Conservation (phyloP, 495 filamentous ascomycete genomes). For the Podospora appendiculata region DNA sequence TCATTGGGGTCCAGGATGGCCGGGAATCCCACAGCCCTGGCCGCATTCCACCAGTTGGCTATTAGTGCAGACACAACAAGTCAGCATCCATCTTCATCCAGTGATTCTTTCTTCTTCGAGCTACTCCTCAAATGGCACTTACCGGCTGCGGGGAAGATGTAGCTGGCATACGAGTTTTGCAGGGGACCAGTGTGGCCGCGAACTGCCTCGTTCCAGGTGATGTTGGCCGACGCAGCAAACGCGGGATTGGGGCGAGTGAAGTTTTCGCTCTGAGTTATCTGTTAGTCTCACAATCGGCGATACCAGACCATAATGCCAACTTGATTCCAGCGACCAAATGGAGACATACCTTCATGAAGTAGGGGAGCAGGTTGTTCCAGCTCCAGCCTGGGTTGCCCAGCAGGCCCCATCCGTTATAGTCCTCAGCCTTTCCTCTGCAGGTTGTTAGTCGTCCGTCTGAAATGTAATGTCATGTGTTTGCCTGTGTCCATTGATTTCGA, state of each 20-base stretch:
- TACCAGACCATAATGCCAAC: background rate
- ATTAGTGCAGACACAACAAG: background rate
- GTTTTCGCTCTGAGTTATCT: constrained; percentile 18
- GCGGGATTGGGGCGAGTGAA: constrained; percentile 14
- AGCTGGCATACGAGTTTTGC: constrained; percentile 32
- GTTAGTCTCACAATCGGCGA: background rate
- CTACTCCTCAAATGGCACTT: background rate
- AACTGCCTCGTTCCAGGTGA: constrained; percentile 31
- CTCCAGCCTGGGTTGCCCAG: constrained; percentile 57
- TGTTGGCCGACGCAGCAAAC: constrained; percentile 20
- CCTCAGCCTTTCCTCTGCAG: constrained; percentile 27
- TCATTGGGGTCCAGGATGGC: constrained; percentile 27
- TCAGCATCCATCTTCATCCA: background rate
- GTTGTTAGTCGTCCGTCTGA: background rate
- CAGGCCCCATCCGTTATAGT: constrained; percentile 52
- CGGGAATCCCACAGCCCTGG: constrained; percentile 19
- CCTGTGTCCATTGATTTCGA: background rate
- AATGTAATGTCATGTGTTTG: background rate
- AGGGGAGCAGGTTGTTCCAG: constrained; percentile 53
- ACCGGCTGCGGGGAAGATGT: constrained; percentile 26
- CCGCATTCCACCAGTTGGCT: constrained; percentile 25
- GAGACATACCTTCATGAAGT: constrained; percentile 42
- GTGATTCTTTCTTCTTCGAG: background rate
- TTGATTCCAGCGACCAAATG: background rate
- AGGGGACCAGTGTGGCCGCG: constrained; percentile 32